These are phyloP conservation scores for Tuber magnatum DNA, from an alignment of 495 filamentous ascomycete genomes.

Conservation along the genomic window DNA sequence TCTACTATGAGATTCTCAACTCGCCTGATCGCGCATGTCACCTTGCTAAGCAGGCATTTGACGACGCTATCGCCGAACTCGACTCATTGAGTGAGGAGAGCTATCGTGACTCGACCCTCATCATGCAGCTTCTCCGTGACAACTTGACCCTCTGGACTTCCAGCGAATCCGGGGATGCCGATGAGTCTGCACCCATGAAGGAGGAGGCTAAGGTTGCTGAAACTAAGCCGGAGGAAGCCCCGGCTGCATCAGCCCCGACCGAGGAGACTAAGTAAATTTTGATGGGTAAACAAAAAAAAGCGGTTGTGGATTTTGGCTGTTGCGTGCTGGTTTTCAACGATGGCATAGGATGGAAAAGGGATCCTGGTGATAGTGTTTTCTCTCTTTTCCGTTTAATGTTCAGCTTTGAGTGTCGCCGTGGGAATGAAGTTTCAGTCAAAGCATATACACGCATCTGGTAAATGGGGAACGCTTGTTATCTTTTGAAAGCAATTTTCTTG, in stretches of 20 bases:
- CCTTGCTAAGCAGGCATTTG: constrained; percentile 97
- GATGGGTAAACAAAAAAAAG: background rate
- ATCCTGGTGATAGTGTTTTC: constrained; percentile 24
- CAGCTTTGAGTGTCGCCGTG: constrained; percentile 17
- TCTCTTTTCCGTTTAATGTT: constrained; percentile 38
- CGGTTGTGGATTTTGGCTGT: constrained; percentile 19
- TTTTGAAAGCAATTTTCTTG: constrained; percentile 31
- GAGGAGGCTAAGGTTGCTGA: constrained; percentile 59
- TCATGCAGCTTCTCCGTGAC: constrained; percentile 99
- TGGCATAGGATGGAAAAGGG: constrained; percentile 25
- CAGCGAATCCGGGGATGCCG: constrained; percentile 79
- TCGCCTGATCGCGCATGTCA: constrained; percentile 98
- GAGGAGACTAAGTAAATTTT: constrained; percentile 41
- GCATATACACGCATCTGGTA: constrained; percentile 35
- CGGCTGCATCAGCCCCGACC: constrained; percentile 35
- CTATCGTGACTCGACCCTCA: constrained; percentile 98
- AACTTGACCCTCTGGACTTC: constrained; percentile 99
- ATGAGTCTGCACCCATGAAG: constrained; percentile 54
- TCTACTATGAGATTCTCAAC: constrained; percentile 99
- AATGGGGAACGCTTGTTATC: constrained; percentile 35
- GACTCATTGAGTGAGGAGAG: constrained; percentile 98
- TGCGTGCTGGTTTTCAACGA: constrained; percentile 25
- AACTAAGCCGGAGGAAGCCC: constrained; percentile 45
- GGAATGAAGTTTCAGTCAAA: constrained; percentile 28
- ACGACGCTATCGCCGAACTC: constrained; percentile 98